Base-by-base conservation (phyloP, 148 eudicot species). In the Agrostemma githago region DNA sequence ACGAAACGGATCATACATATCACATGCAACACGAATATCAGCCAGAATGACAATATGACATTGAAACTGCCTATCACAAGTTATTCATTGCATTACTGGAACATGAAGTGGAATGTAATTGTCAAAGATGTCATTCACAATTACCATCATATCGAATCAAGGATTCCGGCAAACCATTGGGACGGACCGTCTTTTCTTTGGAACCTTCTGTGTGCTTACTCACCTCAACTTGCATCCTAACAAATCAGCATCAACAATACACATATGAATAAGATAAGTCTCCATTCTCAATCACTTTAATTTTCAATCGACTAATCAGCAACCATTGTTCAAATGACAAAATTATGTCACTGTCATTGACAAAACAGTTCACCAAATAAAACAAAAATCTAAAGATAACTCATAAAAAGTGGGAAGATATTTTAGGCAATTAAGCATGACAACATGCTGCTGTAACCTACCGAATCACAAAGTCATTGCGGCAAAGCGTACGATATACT, bases 221-320 rank as follows among this genome's bases (percentile, higher is more conserved):
- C 72, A 96, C 99, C 81, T 96, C 99, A 81, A 96, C 96, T 84
- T 82, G 97, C 99, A 96, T 96, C 78, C 99, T 96, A 89, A 77
- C 76, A 86, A 61, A 39, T 81, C 76, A 82, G 64, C 79, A 81
- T 65, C 71, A 57, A 79, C 59, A 5, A 60, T 60, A 40, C 62
- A 75, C 48, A 40, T 53, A 75, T 57, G 20, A 16, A 12, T n/a
- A 59, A 19, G 72, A 80, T 80, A 44, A 76, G 73, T 51, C 38
- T 42, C 17, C 46, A 26, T 70, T 41, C 8, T 56, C 78, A 51
- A 76, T 72, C 79, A 66, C 19, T 76, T 26, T 26, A 26, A 26
- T 26, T 60, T 75, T 79, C 44, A 17, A 71, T 71, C 48, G 42
- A 69, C 9, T 54, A 39, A 51, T 54, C 19, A 70, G 41, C 56